Conservation (phyloP, 164 flowering plant species). For the Aristolochia fimbriata region DNA sequence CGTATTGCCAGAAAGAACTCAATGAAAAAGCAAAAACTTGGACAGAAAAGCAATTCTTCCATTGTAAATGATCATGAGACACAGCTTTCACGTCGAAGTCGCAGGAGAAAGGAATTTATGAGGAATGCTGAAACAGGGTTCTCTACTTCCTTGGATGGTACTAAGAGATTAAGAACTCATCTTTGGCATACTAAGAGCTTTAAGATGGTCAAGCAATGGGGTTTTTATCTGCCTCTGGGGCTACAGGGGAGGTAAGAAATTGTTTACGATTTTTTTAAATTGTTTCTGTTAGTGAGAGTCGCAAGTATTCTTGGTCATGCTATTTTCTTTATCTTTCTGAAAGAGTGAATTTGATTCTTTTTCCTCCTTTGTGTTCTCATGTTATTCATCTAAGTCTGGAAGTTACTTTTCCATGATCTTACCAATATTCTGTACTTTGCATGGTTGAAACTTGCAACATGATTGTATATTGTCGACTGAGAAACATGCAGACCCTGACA, state of each 20-base stretch:
- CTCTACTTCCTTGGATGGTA: conserved; percentile 61
- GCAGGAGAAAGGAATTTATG: conserved; percentile 45
- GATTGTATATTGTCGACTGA: no score
- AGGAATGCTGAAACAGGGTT: conserved; percentile 48
- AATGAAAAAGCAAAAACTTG: conserved; percentile 27
- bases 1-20: conserved; percentile 22
- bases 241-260: conserved; percentile 66
- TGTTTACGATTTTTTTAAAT: neutral
- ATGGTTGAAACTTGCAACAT: no score
- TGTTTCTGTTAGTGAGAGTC: neutral
- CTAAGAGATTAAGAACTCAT: conserved; percentile 82
- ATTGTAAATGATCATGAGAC: conserved; percentile 10
- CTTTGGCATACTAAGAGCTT: conserved; percentile 95
- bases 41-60: conserved; percentile 2
- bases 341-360: neutral
- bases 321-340: neutral
- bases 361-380: neutral
- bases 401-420: neutral
- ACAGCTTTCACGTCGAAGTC: conserved; percentile 36
- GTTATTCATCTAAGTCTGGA: neutral
- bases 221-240: conserved; percentile 71
- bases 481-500: no score
- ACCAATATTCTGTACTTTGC: no score
- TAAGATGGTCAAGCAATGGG: conserved; percentile 72
- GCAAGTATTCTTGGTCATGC: no score